These are phyloP conservation scores for Phytophthora megakarya DNA, from an alignment of 352 stramenopile species.

Conservation along the genomic window DNA sequence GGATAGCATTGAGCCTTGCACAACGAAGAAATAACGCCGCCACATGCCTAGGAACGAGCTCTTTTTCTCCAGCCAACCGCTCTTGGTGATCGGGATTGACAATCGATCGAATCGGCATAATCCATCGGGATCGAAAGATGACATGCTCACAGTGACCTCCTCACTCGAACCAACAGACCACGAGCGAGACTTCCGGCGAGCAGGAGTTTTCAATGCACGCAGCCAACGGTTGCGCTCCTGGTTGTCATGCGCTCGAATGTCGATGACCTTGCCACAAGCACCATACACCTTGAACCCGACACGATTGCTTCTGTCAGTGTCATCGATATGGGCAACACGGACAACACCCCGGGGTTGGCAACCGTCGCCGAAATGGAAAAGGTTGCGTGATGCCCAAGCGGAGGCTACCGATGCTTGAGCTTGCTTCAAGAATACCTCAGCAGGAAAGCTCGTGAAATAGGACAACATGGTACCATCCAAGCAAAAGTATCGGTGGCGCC, in stretches of 20 bases:
- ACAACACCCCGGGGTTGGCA: slow-evolving; percentile 68
- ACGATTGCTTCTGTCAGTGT: slow-evolving; percentile 49
- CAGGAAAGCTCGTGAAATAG: slow-evolving; percentile 75
- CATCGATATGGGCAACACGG: slow-evolving; percentile 73
- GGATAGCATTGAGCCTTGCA: slow-evolving; percentile 71
- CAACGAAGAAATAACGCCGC: slow-evolving; percentile 77
- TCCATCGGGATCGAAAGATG: slow-evolving; percentile 60
- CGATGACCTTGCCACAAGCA: slow-evolving; percentile 67
- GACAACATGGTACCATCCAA: slow-evolving; percentile 68
- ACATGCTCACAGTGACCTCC: slow-evolving; percentile 58
- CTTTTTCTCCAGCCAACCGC: slow-evolving; percentile 71
- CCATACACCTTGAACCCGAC: slow-evolving; percentile 76
- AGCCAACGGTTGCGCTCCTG: slow-evolving; percentile 77
- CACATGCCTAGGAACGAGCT: slow-evolving; percentile 62
- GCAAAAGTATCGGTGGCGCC: slow-evolving; percentile 79
- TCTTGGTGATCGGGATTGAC: slow-evolving; percentile 63
- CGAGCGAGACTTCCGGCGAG: slow-evolving; percentile 60
- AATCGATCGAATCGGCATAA: slow-evolving; percentile 62
- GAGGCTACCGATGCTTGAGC: slow-evolving; percentile 33
- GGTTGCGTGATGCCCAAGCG: slow-evolving; percentile 33
- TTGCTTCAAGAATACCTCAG: slow-evolving; percentile 76
- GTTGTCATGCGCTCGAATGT: slow-evolving; percentile 66
- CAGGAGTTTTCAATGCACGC: slow-evolving; percentile 61
- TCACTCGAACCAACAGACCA: slow-evolving; percentile 61
- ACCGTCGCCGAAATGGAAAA: slow-evolving; percentile 55